Conservation (phyloP, 2,329 filamentous ascomycete species). For the Epichloe elymi region DNA sequence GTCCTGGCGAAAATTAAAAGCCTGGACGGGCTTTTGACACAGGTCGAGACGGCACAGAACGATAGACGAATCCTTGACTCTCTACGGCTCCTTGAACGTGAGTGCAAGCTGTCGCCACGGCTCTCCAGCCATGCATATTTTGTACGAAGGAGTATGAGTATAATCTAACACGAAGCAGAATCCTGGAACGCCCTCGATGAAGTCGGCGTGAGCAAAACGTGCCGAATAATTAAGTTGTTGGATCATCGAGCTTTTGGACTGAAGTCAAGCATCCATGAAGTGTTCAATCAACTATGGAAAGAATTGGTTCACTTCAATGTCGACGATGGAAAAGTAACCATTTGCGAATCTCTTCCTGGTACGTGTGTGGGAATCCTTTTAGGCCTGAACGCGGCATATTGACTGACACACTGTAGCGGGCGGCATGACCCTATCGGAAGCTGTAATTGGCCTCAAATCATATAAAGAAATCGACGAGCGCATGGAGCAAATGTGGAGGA, state of each 20-base stretch:
- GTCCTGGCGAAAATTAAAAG: conserved; percentile 38
- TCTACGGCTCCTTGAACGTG: conserved; percentile 42
- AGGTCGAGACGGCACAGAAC: conserved; percentile 44
- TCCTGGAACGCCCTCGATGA: conserved; percentile 44
- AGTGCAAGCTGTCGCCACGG: conserved; percentile 8
- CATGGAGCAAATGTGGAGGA: conserved; percentile 47
- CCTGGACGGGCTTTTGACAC: conserved; percentile 47
- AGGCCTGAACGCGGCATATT: background rate
- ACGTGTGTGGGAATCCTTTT: conserved; percentile 7
- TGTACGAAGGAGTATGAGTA: background rate
- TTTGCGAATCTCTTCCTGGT: conserved; percentile 42
- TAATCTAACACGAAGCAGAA: conserved; percentile 23
- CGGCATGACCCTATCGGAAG: conserved; percentile 39
- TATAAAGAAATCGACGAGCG: conserved; percentile 49
- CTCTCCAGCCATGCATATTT: background rate
- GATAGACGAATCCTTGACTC: conserved; percentile 44
- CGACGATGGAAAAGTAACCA: conserved; percentile 38
- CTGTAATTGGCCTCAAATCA: conserved; percentile 40
- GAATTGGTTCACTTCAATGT: conserved; percentile 50
- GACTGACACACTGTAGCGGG: conserved; percentile 25
- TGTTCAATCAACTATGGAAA: conserved; percentile 59
- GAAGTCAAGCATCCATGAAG: conserved; percentile 50
- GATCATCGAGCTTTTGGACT: conserved; percentile 52
- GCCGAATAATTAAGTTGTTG: conserved; percentile 51
- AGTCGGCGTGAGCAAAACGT: conserved; percentile 47